These are phyloP conservation scores for Pascua guehoae DNA, from an alignment of 1,284 basidiomycete species.

Conservation along the genomic window DNA sequence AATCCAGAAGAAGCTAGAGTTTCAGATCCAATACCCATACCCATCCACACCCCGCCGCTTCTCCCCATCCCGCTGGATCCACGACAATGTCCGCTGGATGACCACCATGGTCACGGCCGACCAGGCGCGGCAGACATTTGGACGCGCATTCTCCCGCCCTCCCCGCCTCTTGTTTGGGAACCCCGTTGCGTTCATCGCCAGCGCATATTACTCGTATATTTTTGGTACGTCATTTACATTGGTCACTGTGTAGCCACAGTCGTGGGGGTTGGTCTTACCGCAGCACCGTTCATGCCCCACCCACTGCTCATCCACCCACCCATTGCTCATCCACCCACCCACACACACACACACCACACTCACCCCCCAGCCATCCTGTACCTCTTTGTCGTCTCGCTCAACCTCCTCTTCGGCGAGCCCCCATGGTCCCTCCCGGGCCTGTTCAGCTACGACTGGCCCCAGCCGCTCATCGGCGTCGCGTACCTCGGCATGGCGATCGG, in stretches of 20 bases:
- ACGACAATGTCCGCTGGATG: constrained; percentile 36
- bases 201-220: constrained; percentile 51
- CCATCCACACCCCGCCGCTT: constrained; percentile 15
- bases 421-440: constrained; percentile 36
- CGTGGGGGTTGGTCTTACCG: too few relatives aligned
- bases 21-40: constrained; percentile 21
- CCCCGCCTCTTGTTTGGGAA: constrained; percentile 46
- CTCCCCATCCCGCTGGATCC: constrained; percentile 10
- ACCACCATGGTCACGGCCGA: constrained; percentile 30
- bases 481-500: constrained; percentile 51
- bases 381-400: constrained; percentile 49
- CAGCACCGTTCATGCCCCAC: too few relatives aligned
- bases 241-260: too few relatives aligned
- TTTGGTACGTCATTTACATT: constrained; percentile 31
- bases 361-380: constrained; percentile 33
- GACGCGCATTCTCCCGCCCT: constrained; percentile 44
- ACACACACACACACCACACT: too few relatives aligned
- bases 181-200: constrained; percentile 49
- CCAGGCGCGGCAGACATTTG: constrained; percentile 30
- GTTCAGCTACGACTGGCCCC: constrained; percentile 49
- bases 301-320: too few relatives aligned
- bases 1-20: constrained; percentile 35
- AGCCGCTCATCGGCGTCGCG: constrained; percentile 41
- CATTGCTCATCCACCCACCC: too few relatives aligned
- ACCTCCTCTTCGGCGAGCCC: constrained; percentile 47